Percentiles rank a stretch among this genome's conserved stretches.
phyloP scores from a whole-genome alignment of 2,329 filamentous ascomycete genomes.

The Apiospora marii region DNA sequence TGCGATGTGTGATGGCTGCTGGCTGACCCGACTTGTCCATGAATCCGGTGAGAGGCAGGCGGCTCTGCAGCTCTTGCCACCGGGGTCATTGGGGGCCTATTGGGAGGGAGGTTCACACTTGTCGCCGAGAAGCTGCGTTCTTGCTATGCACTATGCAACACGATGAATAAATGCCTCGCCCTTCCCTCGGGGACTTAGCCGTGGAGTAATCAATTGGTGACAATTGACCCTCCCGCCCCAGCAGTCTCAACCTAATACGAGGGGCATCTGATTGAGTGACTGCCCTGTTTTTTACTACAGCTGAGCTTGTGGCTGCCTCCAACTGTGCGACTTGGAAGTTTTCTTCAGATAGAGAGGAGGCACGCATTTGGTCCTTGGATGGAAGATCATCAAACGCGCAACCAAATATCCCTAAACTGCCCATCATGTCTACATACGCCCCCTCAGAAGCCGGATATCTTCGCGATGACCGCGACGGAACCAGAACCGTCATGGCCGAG shows the following conservation, averaged over 20 bases:
- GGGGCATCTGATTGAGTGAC: not conserved
- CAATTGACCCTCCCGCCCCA: not conserved
- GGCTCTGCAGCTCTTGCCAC: conserved; percentile 2
- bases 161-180: not conserved
- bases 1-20: not conserved
- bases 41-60: not conserved
- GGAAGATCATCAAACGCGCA: not conserved
- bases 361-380: not conserved
- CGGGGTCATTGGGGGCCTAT: too few relatives aligned
- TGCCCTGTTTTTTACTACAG: not conserved
- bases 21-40: not conserved
- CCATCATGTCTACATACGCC: conserved; percentile 17
- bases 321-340: not conserved
- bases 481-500: conserved; percentile 23
- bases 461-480: not conserved
- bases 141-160: not conserved
- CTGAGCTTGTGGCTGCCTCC: not conserved
- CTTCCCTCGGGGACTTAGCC: not conserved
- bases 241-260: not conserved
- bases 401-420: not conserved
- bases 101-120: not conserved
- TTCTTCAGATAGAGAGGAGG: not conserved
- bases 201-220: not conserved
- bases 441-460: conserved; percentile 1
- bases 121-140: not conserved